phyloP scores from a whole-genome alignment of 352 stramenopile species.

The Phytophthora lateralis region DNA sequence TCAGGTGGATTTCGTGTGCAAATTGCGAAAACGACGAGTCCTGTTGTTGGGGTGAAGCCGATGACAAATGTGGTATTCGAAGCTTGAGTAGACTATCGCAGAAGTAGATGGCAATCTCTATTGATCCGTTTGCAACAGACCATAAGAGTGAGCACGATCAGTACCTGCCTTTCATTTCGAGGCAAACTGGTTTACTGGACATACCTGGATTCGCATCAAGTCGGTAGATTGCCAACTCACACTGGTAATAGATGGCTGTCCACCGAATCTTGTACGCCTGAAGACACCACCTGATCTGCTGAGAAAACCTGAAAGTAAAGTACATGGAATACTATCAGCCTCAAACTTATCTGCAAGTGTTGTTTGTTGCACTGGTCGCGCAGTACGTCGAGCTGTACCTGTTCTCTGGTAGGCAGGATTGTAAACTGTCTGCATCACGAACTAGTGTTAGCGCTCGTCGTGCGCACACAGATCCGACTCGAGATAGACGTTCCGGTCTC shows the following conservation, averaged over 20 bases:
- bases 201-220: slow-evolving; percentile 57
- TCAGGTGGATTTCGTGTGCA: slow-evolving; percentile 45
- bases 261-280: slow-evolving; percentile 50
- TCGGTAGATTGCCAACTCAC: slow-evolving; percentile 53
- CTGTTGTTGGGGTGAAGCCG: slow-evolving; percentile 21
- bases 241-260: slow-evolving; percentile 48
- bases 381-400: slow-evolving; percentile 14
- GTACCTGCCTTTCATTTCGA: neutral
- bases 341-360: neutral
- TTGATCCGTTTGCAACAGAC: neutral
- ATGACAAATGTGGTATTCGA: slow-evolving; percentile 23
- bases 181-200: neutral
- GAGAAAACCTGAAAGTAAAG: slow-evolving; percentile 33
- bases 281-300: slow-evolving; percentile 48
- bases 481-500: slow-evolving; percentile 37
- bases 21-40: slow-evolving; percentile 40
- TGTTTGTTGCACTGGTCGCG: neutral
- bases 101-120: slow-evolving; percentile 46
- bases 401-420: slow-evolving; percentile 18
- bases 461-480: slow-evolving; percentile 43
- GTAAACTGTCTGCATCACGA: slow-evolving; percentile 3
- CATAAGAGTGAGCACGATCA: neutral
- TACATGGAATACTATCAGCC: neutral
- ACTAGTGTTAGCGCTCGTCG: slow-evolving; percentile 42
- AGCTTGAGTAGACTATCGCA: slow-evolving; percentile 36